Percentiles rank a stretch among this genome's conserved stretches.
Conservation (phyloP, 2,329 filamentous ascomycete species). For the Aspergillus fischeri region DNA sequence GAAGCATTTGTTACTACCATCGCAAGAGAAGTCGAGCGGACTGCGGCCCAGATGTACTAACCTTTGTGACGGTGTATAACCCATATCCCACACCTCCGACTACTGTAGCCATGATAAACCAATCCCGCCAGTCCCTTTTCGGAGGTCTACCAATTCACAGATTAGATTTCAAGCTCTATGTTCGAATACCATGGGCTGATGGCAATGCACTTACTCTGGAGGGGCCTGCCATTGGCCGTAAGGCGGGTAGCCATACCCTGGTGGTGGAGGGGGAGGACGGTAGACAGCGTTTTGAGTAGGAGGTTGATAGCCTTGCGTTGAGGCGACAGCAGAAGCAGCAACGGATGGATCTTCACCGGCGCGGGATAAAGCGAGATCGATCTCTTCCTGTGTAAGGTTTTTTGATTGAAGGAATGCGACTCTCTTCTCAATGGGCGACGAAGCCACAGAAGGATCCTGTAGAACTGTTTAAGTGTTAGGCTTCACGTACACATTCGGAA, state of each 20-base stretch:
- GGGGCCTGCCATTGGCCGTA: slow-evolving; percentile 53
- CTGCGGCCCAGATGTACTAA: slow-evolving; percentile 33
- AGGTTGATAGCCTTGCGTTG: slow-evolving; percentile 45
- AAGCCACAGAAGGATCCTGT: slow-evolving; percentile 86
- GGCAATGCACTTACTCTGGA: slow-evolving; percentile 45
- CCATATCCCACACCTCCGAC: slow-evolving; percentile 87
- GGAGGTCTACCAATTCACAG: slow-evolving; percentile 47
- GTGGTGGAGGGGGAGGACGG: slow-evolving; percentile 39
- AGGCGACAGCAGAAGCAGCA: slow-evolving; percentile 41
- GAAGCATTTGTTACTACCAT: slow-evolving; percentile 11
- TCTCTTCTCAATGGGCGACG: slow-evolving; percentile 86
- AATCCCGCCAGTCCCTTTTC: slow-evolving; percentile 91
- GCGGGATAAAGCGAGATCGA: slow-evolving; percentile 76
- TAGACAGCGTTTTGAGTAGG: slow-evolving; percentile 39
- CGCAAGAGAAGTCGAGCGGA: not conserved
- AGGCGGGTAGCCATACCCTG: slow-evolving; percentile 48
- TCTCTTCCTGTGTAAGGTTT: slow-evolving; percentile 94
- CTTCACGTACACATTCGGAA: slow-evolving; percentile 1
- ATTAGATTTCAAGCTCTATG: slow-evolving; percentile 2
- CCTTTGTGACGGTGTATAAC: slow-evolving; percentile 81
- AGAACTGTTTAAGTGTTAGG: slow-evolving; percentile 59
- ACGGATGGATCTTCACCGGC: slow-evolving; percentile 58
- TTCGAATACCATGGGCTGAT: not conserved
- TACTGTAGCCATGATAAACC: slow-evolving; percentile 99
- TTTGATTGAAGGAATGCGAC: slow-evolving; percentile 93